Conservation (phyloP, 805 yeast species). For the Torulaspora indica region DNA sequence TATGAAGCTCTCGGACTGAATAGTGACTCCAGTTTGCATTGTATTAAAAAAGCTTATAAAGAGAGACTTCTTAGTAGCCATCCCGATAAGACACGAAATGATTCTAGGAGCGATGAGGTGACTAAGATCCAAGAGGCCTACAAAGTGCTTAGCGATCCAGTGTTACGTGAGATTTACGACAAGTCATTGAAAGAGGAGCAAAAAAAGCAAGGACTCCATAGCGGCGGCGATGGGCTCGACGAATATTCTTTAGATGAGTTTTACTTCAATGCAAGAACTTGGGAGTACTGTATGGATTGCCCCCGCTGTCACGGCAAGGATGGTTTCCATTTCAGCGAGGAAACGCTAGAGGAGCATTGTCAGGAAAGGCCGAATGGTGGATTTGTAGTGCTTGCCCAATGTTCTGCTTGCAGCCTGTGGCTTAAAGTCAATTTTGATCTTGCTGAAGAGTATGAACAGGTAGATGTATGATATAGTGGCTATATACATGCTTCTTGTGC, state of each 20-base stretch:
- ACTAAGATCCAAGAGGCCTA: slow-evolving; percentile 62
- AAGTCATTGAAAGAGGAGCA: slow-evolving; percentile 35
- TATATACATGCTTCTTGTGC: not conserved
- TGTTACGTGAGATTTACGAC: slow-evolving; percentile 50
- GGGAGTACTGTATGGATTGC: slow-evolving; percentile 46
- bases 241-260: slow-evolving; percentile 62
- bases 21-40: slow-evolving; percentile 36
- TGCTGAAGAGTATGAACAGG: slow-evolving; percentile 26
- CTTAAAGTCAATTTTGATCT: slow-evolving; percentile 59
- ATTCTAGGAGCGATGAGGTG: slow-evolving; percentile 34
- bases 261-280: slow-evolving; percentile 37
- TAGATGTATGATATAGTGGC: not conserved
- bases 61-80: slow-evolving; percentile 56
- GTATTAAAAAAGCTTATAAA: slow-evolving; percentile 62
- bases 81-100: slow-evolving; percentile 60
- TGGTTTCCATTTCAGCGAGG: slow-evolving; percentile 59
- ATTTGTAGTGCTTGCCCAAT: slow-evolving; percentile 69
- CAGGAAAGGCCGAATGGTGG: slow-evolving; percentile 43
- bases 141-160: slow-evolving; percentile 43
- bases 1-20: slow-evolving; percentile 58
- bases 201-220: slow-evolving; percentile 35
- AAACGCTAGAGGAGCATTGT: slow-evolving; percentile 48
- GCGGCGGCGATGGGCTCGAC: slow-evolving; percentile 66
- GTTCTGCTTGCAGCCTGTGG: slow-evolving; percentile 84
- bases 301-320: slow-evolving; percentile 55